Evolutionary conservation across 805 yeast genomes (phyloP).

Genomic region (Starmera quercuum): DNA sequence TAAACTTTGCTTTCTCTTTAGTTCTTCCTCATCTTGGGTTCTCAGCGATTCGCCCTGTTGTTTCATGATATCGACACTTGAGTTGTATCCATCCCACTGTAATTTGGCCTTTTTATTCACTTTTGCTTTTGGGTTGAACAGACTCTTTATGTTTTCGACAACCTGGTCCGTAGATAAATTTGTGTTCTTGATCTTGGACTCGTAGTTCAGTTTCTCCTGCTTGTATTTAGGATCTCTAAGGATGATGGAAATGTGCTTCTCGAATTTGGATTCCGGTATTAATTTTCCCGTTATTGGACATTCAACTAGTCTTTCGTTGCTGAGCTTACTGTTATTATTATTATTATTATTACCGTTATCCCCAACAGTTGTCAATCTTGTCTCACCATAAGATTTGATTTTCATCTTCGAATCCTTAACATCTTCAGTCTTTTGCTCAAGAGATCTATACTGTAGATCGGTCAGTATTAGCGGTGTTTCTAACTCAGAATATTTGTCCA

Average conservation of each 20-base stretch:
- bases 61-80: slow-evolving; percentile 18
- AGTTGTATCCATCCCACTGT: slow-evolving; percentile 27
- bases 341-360: slow-evolving; percentile 7
- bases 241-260: slow-evolving; percentile 60
- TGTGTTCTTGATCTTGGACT: slow-evolving; percentile 43
- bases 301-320: slow-evolving; percentile 33
- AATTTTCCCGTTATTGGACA: slow-evolving; percentile 77
- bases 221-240: slow-evolving; percentile 74
- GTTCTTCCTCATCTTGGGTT: slow-evolving; percentile 17
- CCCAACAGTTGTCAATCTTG: slow-evolving; percentile 36
- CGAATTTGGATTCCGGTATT: slow-evolving; percentile 65
- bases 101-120: slow-evolving; percentile 20
- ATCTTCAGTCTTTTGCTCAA: slow-evolving; percentile 23
- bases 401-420: slow-evolving; percentile 43
- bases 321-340: neutral
- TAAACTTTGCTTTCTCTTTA: slow-evolving; percentile 11
- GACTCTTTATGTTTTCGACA: slow-evolving; percentile 49
- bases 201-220: slow-evolving; percentile 53
- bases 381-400: slow-evolving; percentile 63
- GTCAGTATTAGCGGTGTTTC: slow-evolving; percentile 47
- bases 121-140: slow-evolving; percentile 25
- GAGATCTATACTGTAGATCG: slow-evolving; percentile 54
- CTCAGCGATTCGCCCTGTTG: slow-evolving; percentile 9
- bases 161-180: slow-evolving; percentile 52
- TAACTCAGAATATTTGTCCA: slow-evolving; percentile 48